Conservation (phyloP, 106 monocot genomes). For the Cymbidium sinense region DNA sequence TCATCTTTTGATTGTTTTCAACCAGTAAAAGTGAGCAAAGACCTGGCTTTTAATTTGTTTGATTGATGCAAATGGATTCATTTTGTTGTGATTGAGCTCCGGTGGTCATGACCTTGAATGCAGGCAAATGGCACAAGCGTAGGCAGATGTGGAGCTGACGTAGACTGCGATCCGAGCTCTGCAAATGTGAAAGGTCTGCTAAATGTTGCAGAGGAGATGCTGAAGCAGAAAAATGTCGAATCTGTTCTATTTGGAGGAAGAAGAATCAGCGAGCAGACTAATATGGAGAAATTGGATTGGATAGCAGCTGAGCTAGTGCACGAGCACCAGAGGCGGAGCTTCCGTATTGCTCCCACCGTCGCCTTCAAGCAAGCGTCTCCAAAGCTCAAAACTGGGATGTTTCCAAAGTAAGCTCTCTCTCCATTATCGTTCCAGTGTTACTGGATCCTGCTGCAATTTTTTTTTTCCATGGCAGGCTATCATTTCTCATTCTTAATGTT, state of each 20-base stretch:
- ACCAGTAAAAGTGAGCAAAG: no score
- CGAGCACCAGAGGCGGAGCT: slow-evolving; percentile 29
- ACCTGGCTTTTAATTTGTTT: no score
- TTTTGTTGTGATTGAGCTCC: not conserved
- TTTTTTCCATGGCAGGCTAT: slow-evolving; percentile 4
- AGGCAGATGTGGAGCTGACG: not conserved
- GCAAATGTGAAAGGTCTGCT: not conserved
- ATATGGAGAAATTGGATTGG: slow-evolving; percentile 28
- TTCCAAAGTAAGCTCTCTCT: not conserved
- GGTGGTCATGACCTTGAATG: not conserved
- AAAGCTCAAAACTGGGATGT: not conserved
- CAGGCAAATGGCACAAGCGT: slow-evolving; percentile 20
- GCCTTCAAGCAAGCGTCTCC: slow-evolving; percentile 29
- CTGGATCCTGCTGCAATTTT: slow-evolving; percentile 4
- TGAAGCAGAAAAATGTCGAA: slow-evolving; percentile 33
- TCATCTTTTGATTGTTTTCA: no score
- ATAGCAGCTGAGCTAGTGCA: slow-evolving; percentile 19
- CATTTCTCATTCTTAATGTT: not conserved
- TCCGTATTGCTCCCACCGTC: slow-evolving; percentile 31
- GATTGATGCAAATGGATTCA: not conserved
- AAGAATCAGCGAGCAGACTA: slow-evolving; percentile 23
- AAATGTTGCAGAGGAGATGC: slow-evolving; percentile 23
- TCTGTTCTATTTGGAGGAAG: slow-evolving; percentile 38
- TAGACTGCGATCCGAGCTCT: slow-evolving; percentile 11
- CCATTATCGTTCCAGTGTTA: not conserved